Base-by-base conservation (phyloP, 2,329 filamentous ascomycete species). In the Cladorrhinum sp. region DNA sequence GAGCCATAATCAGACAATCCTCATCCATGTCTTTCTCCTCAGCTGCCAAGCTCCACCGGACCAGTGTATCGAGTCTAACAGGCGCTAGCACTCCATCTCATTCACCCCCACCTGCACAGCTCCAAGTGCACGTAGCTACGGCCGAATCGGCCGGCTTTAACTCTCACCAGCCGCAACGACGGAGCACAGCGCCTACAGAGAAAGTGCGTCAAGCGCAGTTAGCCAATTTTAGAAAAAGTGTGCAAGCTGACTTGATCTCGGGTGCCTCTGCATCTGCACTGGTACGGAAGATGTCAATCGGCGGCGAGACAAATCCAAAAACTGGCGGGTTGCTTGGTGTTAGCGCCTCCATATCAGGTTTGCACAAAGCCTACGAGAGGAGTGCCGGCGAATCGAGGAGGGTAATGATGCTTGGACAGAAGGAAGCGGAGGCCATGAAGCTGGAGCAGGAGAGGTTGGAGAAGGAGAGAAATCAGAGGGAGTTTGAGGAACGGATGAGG, bases 401-500 rank as follows among this genome's bases (percentile, higher is more conserved):
- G 78, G 69, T 82, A 83, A 73, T 78, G 45, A 76, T 91, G 70
- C 77, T 89, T 69, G 78, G 79, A 36, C 86, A 89, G 66, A 83
- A 82, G 65, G 84, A 87, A 65, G 84, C 85, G 27, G 85, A 85
- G 69, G 81, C 85, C 56, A 79, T 84, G 69, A 80, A 81, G 55
- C 80, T 81, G 56, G 83, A 88, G 70, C 78, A 81, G 68, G 82
- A 86, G 66, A 79, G 81, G 58, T 75, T 79, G 48, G 84, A 83
- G 53, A 83, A 81, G 65, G 81, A 85, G 64, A 78, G 83, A 57
- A 78, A 80, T 5, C 85, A 90, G 13, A 82, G 82, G 54, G 81
- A 81, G 38, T 86, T 92, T 68, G 89, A 92, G 65, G 85, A 88
- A 72, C 82, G 85, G 65, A 95, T 96, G 89, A 81, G 91, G 57